Evolutionary conservation across 2,329 filamentous ascomycete genomes (phyloP).

Genomic region (Monilinia laxa): DNA sequence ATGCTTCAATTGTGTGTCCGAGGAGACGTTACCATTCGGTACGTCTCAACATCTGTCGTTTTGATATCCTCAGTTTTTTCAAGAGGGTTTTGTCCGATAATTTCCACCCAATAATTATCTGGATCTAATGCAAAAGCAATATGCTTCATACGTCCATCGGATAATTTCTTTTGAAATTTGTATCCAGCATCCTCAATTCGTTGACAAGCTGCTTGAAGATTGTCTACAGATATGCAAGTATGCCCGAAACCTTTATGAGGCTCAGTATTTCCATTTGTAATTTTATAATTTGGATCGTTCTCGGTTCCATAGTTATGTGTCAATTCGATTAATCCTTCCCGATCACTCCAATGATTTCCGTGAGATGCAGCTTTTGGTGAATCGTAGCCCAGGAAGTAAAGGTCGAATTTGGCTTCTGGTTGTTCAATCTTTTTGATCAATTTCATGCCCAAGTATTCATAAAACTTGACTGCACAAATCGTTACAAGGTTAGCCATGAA

Average conservation of each 20-base stretch:
- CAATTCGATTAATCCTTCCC: conserved; percentile 87
- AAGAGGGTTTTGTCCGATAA: conserved; percentile 69
- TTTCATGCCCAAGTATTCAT: conserved; percentile 87
- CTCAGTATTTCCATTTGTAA: conserved; percentile 89
- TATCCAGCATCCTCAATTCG: conserved; percentile 88
- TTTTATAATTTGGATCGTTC: conserved; percentile 73
- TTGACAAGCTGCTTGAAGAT: conserved; percentile 86
- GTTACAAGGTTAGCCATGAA: not conserved
- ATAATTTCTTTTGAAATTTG: conserved; percentile 91
- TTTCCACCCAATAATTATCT: conserved; percentile 82
- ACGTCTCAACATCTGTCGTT: conserved; percentile 71
- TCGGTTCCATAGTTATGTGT: conserved; percentile 87
- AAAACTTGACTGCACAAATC: conserved; percentile 70
- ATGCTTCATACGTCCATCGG: conserved; percentile 79
- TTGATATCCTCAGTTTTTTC: conserved; percentile 71
- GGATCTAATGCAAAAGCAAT: conserved; percentile 92
- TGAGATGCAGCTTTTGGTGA: conserved; percentile 70
- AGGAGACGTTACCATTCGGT: conserved; percentile 59
- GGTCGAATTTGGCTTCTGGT: conserved; percentile 86
- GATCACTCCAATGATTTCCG: conserved; percentile 71
- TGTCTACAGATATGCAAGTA: conserved; percentile 77
- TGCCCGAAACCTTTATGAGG: conserved; percentile 72
- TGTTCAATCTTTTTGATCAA: conserved; percentile 77
- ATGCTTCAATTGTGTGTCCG: not conserved
- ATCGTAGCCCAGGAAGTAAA: conserved; percentile 94